phyloP scores from a whole-genome alignment of 2,329 filamentous ascomycete species.

The Penicillium sp. region DNA sequence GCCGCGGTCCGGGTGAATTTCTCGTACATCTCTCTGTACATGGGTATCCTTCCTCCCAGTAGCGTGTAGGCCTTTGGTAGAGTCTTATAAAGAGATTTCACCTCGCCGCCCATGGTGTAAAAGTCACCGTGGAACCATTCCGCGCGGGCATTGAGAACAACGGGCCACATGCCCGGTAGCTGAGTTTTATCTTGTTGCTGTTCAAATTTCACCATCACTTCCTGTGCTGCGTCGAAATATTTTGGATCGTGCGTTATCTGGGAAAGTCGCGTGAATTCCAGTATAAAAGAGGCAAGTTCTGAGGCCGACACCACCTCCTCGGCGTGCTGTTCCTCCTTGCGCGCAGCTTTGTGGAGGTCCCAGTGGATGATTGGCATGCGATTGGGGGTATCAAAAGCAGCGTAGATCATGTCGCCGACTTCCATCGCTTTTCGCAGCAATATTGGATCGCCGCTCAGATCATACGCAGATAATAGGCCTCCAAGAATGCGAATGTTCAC shows the following conservation, averaged over 20 bases:
- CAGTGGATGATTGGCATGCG: slow-evolving; percentile 74
- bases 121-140: slow-evolving; percentile 34
- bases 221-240: slow-evolving; percentile 44
- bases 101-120: slow-evolving; percentile 61
- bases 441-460: slow-evolving; percentile 73
- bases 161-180: slow-evolving; percentile 47
- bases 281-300: slow-evolving; percentile 44
- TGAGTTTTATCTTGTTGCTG: slow-evolving; percentile 38
- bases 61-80: slow-evolving; percentile 56
- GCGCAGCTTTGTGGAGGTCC: slow-evolving; percentile 31
- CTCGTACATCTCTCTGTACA: slow-evolving; percentile 63
- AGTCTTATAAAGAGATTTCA: slow-evolving; percentile 63
- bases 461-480: slow-evolving; percentile 79
- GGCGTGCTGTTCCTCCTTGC: slow-evolving; percentile 30
- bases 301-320: slow-evolving; percentile 32
- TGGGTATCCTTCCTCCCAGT: slow-evolving; percentile 44
- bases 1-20: slow-evolving; percentile 48
- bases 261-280: slow-evolving; percentile 48
- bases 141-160: slow-evolving; percentile 35
- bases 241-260: slow-evolving; percentile 44
- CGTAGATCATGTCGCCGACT: slow-evolving; percentile 76
- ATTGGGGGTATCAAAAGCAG: slow-evolving; percentile 85
- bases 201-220: slow-evolving; percentile 40
- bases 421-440: slow-evolving; percentile 77
- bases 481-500: slow-evolving; percentile 86